Evolutionary conservation across 192 early-diverging fungal genomes (phyloP).

Genomic region (Funneliformis geosporum): DNA sequence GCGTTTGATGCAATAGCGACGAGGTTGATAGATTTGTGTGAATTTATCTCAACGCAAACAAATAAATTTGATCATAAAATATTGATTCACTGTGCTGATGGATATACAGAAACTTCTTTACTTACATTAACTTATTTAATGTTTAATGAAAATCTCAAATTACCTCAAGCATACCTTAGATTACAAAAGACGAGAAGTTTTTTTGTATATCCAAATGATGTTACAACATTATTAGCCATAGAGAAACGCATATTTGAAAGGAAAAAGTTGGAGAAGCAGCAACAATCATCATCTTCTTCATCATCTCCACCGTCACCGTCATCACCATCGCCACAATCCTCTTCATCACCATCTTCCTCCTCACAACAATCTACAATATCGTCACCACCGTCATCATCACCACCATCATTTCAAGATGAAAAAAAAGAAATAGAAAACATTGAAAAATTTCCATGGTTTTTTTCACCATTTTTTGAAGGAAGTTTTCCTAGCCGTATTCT

Average conservation of each 20-base stretch:
- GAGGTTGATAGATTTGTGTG: conserved; percentile 34
- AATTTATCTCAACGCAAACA: conserved; percentile 41
- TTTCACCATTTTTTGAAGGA: conserved; percentile 57
- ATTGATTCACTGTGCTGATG: conserved; percentile 59
- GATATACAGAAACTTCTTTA: conserved; percentile 58
- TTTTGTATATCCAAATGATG: conserved; percentile 58
- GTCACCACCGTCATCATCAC: not conserved
- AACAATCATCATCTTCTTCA: not conserved
- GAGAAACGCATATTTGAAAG: conserved; percentile 44
- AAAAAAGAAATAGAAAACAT: conserved; percentile 25
- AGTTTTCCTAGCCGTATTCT: conserved; percentile 61
- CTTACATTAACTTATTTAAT: conserved; percentile 51
- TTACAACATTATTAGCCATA: conserved; percentile 46
- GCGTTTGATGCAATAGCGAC: conserved; percentile 35
- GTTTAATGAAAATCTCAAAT: conserved; percentile 45
- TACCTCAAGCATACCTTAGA: conserved; percentile 56
- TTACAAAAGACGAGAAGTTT: conserved; percentile 58
- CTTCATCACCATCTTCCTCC: not conserved
- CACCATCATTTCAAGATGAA: not conserved
- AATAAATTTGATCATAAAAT: conserved; percentile 37
- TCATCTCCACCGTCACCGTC: not conserved
- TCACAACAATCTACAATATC: not conserved
- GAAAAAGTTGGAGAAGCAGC: not conserved
- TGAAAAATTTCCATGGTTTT: conserved; percentile 51
- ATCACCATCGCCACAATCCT: not conserved